These are phyloP conservation scores for Sanghuangporus sanghuang DNA, from an alignment of 1,284 basidiomycete genomes.

Conservation along the genomic window DNA sequence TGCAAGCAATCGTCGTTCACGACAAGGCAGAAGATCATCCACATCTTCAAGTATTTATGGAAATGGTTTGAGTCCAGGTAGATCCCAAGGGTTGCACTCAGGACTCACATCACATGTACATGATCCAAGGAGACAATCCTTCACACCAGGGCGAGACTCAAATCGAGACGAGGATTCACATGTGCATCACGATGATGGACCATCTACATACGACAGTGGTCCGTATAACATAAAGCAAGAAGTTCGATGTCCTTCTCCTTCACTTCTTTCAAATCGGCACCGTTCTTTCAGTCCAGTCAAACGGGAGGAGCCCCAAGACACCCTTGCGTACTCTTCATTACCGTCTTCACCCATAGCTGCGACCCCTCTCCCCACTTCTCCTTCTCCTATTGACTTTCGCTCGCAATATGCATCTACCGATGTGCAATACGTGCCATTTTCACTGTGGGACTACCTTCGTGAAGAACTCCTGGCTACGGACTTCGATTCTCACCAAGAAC, in stretches of 20 bases:
- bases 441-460: conserved; percentile 88
- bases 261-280: neutral
- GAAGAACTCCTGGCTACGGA: conserved; percentile 87
- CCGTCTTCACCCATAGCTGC: conserved; percentile 62
- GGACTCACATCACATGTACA: neutral
- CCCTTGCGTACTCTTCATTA: conserved; percentile 57
- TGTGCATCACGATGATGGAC: conserved; percentile 3
- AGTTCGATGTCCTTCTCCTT: conserved; percentile 11
- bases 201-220: conserved; percentile 5
- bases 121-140: conserved; percentile 1
- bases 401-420: conserved; percentile 16
- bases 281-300: conserved; percentile 2
- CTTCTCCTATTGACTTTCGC: conserved; percentile 19
- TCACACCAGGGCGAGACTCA: neutral
- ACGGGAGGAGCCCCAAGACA: conserved; percentile 1
- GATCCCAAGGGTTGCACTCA: neutral
- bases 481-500: conserved; percentile 88
- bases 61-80: neutral
- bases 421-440: conserved; percentile 48
- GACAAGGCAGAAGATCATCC: conserved; percentile 12
- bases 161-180: neutral
- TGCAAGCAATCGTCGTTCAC: neutral
- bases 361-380: conserved; percentile 35
- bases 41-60: neutral
- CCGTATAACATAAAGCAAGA: conserved; percentile 10